Conservation (phyloP, 208 protist genomes). For the Crithidia expoeki region DNA sequence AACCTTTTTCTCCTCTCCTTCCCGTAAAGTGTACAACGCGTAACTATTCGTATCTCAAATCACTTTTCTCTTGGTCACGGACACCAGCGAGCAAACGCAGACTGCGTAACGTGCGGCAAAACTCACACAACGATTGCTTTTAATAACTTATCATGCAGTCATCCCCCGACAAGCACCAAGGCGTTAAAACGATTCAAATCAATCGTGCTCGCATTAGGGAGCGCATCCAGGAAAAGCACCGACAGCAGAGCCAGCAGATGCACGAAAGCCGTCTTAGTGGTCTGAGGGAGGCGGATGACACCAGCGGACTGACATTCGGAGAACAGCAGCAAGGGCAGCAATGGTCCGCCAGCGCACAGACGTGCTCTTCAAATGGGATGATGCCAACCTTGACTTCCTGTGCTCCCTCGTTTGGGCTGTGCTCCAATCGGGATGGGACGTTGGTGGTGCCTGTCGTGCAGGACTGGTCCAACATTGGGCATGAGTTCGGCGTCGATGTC, state of each 20-base stretch:
- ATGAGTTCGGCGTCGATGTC: conserved; percentile 67
- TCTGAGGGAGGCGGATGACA: conserved; percentile 18
- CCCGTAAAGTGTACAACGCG: no score
- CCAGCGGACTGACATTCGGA: neutral
- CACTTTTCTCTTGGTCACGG: no score
- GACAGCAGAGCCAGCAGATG: conserved; percentile 18
- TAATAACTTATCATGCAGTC: conserved; percentile 60
- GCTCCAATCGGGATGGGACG: conserved; percentile 3
- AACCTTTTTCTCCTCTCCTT: no score
- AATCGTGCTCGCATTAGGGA: conserved; percentile 58
- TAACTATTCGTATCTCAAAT: no score
- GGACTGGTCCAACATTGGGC: conserved; percentile 54
- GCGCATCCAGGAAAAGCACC: conserved; percentile 60
- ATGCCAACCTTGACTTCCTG: neutral
- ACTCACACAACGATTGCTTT: conserved; percentile 86
- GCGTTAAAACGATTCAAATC: conserved; percentile 61
- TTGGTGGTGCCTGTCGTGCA: conserved; percentile 16
- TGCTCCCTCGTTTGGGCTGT: neutral
- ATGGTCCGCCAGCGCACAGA: neutral
- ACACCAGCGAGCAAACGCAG: no score
- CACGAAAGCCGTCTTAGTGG: conserved; percentile 31
- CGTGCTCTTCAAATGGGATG: neutral
- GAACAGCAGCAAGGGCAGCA: neutral
- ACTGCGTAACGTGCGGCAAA: no score
- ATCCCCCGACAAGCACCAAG: conserved; percentile 12